Evolutionary conservation across 352 stramenopile species (phyloP), one percentile per base, ranked within the genome.

Genomic region (Lagenidium giganteum): DNA sequence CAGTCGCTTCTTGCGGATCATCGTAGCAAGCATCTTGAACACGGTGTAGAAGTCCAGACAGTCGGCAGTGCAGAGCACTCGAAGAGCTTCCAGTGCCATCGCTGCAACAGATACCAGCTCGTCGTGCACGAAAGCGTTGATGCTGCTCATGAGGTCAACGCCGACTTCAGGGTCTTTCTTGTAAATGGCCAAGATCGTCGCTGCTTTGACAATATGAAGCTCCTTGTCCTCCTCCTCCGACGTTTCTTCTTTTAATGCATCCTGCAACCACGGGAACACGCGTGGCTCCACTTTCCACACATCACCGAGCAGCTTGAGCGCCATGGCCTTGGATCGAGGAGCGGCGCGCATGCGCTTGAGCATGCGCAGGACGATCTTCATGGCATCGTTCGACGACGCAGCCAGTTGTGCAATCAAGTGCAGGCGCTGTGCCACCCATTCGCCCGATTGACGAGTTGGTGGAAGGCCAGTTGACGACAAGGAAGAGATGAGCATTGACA

Each of bases 31-130:
- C 25, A 83, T 87, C 63, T 90, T 92, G 51, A 86, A 73, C 7
- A 63, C 73, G 0, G 79, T 71, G 40, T 80, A 82, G 35, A 86
- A 86, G 52, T 92, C 80, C 35, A 92, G 57, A 26, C 72, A 85
- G 37, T 89, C 77, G 8, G 47, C 66, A 14, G 47, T 37, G 48
- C 77, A 88, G 23, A 92, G 50, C 14, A 63, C 42, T 8, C 61
- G 55, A 27, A 90, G 75, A 4, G 74, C 79, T 25, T 78, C 61
- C 22, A 92, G 53, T 0, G 77, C 77, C 72, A 90, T 84, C 6
- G 63, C 55, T 18, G 66, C 77, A 8, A 88, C 59, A 0, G 71
- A 78, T 24, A 70, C 57, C 24, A 74, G 32, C 9, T 61, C 17
- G 25, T 83, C 51, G 57, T 87, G 72, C 11, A 92, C 45, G 31